Conservation (phyloP, 371 early-diverging fungal genomes). For the Actinomortierella ambigua region DNA sequence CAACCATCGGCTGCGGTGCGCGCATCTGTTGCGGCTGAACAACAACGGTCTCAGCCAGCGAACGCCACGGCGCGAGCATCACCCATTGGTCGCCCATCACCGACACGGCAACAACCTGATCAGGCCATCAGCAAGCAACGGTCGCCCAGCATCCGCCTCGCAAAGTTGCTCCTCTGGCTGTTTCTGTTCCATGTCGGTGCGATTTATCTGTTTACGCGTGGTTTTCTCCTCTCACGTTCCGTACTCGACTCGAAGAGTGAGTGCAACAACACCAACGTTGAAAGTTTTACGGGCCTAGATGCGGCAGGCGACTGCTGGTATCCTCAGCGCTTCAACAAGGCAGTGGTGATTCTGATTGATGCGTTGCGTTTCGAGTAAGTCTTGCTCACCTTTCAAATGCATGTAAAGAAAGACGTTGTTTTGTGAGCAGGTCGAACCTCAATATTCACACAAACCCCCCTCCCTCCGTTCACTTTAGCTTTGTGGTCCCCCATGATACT, state of each 20-base stretch:
- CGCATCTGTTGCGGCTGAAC: too few relatives aligned
- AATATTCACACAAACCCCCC: too few relatives aligned
- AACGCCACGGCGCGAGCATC: too few relatives aligned
- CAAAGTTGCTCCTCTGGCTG: slow-evolving; percentile 43
- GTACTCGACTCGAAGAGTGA: slow-evolving; percentile 65
- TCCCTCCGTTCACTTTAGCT: slow-evolving; percentile 12
- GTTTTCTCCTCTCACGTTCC: slow-evolving; percentile 83
- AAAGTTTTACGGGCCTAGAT: slow-evolving; percentile 1
- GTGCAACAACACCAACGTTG: slow-evolving; percentile 50
- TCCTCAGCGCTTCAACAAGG: slow-evolving; percentile 64
- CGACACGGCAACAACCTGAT: too few relatives aligned
- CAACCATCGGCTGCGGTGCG: too few relatives aligned
- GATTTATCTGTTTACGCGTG: slow-evolving; percentile 77
- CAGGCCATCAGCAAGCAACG: slow-evolving; percentile 12
- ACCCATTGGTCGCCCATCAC: too few relatives aligned
- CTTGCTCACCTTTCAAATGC: slow-evolving; percentile 28
- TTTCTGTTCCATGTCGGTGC: slow-evolving; percentile 50
- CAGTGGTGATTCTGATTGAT: slow-evolving; percentile 86
- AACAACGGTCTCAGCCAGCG: too few relatives aligned
- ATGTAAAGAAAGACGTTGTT: slow-evolving; percentile 10
- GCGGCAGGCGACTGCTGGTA: slow-evolving; percentile 51
- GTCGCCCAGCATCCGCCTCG: slow-evolving; percentile 38
- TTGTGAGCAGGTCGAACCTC: too few relatives aligned
- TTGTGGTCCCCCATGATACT: slow-evolving; percentile 35
- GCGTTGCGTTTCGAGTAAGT: slow-evolving; percentile 90